Conservation (phyloP, 371 early-diverging fungal species). For the Lichtheimia ornata region DNA sequence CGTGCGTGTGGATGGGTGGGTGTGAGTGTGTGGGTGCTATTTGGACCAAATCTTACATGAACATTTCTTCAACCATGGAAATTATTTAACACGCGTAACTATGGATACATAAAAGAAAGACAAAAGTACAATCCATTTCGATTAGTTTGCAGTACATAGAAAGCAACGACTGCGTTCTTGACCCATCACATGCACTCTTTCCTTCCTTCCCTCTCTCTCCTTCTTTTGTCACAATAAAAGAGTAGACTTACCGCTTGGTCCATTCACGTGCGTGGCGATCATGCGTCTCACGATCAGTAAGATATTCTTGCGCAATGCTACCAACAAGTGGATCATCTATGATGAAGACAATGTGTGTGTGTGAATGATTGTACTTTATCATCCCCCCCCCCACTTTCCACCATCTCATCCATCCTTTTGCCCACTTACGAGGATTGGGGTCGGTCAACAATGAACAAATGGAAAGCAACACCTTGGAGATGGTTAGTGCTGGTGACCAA, state of each 20-base stretch:
- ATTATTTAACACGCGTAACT: too few species aligned
- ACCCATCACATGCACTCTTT: too few species aligned
- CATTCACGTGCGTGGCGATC: conserved; percentile 92
- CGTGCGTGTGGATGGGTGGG: too few species aligned
- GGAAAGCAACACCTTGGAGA: conserved; percentile 96
- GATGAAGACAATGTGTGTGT: neutral
- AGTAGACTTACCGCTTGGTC: conserved; percentile 72
- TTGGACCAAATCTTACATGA: too few species aligned
- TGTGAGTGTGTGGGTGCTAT: too few species aligned
- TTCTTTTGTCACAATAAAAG: neutral
- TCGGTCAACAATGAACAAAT: conserved; percentile 98
- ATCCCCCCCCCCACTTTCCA: neutral
- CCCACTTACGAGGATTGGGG: conserved; percentile 85
- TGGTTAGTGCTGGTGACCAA: conserved; percentile 99
- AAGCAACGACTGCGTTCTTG: too few species aligned
- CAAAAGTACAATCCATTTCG: too few species aligned
- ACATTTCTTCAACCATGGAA: too few species aligned
- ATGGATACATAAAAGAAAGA: too few species aligned
- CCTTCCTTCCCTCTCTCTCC: neutral
- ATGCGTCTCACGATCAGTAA: conserved; percentile 86
- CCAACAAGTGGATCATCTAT: conserved; percentile 92
- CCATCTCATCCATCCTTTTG: neutral
- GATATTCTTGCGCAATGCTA: conserved; percentile 90
- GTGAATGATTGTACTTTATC: neutral
- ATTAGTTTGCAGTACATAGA: too few species aligned